Percentiles rank a stretch among this genome's conserved stretches.
These are phyloP conservation scores for Phalaenopsis aphrodite DNA, from an alignment of 106 monocot species.

Conservation along the genomic window DNA sequence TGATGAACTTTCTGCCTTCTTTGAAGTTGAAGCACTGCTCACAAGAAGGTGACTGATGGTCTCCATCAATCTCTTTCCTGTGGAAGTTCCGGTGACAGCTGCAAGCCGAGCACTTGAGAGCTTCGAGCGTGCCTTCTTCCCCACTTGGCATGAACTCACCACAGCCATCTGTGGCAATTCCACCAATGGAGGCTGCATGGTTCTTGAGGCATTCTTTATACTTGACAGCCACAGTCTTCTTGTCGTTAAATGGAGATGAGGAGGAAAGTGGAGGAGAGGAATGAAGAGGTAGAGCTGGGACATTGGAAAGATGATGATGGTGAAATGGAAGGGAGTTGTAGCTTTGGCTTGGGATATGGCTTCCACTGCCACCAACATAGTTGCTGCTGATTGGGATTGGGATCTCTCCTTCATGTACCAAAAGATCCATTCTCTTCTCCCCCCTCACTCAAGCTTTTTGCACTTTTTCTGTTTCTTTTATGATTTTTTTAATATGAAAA, in stretches of 20 bases:
- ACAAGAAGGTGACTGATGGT: constrained; percentile 2
- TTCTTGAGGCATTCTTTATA: constrained; percentile 90
- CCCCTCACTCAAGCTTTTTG: neutral
- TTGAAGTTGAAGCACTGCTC: constrained; percentile 11
- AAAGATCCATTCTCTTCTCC: constrained; percentile 47
- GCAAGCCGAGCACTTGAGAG: constrained; percentile 80
- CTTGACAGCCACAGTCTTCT: constrained; percentile 20
- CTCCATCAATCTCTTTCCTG: constrained; percentile 64
- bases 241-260: constrained; percentile 2
- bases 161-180: constrained; percentile 77
- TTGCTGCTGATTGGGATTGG: constrained; percentile 61
- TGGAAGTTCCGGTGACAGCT: constrained; percentile 89
- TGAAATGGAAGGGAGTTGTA: constrained; percentile 4
- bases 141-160: constrained; percentile 96
- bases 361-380: constrained; percentile 15
- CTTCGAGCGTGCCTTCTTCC: constrained; percentile 70
- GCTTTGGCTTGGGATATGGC: constrained; percentile 13
- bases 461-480: neutral
- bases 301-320: constrained; percentile 7
- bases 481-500: neutral
- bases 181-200: constrained; percentile 83
- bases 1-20: constrained; percentile 14
- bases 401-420: constrained; percentile 37
- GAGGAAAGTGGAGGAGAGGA: constrained; percentile 20
- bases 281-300: constrained; percentile 9